Evolutionary conservation across 2,329 filamentous ascomycete genomes (phyloP).

Genomic region (Botrytis pseudocinerea): DNA sequence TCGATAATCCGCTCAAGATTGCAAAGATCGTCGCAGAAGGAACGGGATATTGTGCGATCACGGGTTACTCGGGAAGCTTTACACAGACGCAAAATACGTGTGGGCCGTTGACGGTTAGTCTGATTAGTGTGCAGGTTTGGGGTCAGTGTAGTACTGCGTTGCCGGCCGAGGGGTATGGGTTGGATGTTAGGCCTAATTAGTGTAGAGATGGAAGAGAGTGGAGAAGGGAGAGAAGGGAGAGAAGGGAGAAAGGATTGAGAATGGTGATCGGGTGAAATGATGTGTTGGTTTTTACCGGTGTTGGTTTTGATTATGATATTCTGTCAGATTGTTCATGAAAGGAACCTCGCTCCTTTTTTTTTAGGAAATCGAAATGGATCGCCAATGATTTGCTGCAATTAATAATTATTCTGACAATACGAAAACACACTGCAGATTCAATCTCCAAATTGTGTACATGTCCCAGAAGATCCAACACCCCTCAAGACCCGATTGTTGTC

Average conservation of each 20-base stretch:
- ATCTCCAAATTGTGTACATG: background rate
- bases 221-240: too few relatives aligned
- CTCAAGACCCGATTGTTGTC: background rate
- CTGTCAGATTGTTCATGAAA: background rate
- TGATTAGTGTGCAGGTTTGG: background rate
- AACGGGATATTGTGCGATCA: background rate
- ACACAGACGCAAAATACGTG: background rate
- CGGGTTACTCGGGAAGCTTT: background rate
- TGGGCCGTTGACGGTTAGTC: background rate
- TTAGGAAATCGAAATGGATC: background rate
- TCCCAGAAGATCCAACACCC: background rate
- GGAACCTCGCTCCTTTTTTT: background rate
- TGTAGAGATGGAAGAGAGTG: background rate
- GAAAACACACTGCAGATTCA: background rate
- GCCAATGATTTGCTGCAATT: background rate
- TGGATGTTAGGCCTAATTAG: background rate
- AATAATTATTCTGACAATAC: background rate
- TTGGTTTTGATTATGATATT: background rate
- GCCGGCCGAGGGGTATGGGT: background rate
- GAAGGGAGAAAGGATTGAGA: background rate
- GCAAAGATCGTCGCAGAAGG: background rate
- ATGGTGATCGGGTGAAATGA: background rate
- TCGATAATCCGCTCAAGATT: background rate
- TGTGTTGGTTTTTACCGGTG: background rate
- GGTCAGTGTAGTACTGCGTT: background rate